Base-by-base conservation (phyloP, 306 rosid genomes). In the Comarum palustre region DNA sequence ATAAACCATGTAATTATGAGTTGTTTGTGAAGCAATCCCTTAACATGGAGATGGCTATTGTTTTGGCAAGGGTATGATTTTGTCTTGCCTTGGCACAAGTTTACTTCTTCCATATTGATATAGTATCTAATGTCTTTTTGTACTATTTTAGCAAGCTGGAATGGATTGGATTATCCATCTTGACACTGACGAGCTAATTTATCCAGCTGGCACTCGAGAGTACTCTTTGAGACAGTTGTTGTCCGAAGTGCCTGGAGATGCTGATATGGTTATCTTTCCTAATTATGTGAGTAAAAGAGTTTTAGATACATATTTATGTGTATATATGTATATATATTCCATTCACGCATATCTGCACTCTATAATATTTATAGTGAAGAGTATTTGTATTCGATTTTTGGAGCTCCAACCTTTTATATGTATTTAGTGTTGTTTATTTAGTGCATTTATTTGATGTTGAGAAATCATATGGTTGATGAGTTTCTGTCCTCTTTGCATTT, bases 11-110 rank as follows among this genome's bases (percentile, higher is more conserved):
- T 76, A 94, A 94, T 79, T 81, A 94, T 74, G 99, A 94, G 84
- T 86, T 94, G 85, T 94, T 94, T 82, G 99, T 91, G 89, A 94
- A 94, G 88, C 97, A 91, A 75, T 86, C 97, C 59, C 84, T 94
- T 55, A 94, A 94, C 78, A 94, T 94, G 99, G 99, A 94, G 86
- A 94, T 91, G 97, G 99, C 96, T 34, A 94, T 91, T 83, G 96
- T 86, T 80, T 88, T 85, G 99, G 99, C 96, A 70, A 89, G 93
- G 96, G 99, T 94, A 90, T 63, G 88, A 5, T 31, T 80, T 69
- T 68, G 15, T 51, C 15, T 57, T 78, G 50, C 63, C 70, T 66
- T 66, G 68, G 20, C 24, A 61, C 46, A 13, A 27, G n/a, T 76
- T 51, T 12, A 58, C 20, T 48, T 36, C 20, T 34, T 47, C 42